Conservation (phyloP, 352 stramenopile species). For the Blastocystis sp. region DNA sequence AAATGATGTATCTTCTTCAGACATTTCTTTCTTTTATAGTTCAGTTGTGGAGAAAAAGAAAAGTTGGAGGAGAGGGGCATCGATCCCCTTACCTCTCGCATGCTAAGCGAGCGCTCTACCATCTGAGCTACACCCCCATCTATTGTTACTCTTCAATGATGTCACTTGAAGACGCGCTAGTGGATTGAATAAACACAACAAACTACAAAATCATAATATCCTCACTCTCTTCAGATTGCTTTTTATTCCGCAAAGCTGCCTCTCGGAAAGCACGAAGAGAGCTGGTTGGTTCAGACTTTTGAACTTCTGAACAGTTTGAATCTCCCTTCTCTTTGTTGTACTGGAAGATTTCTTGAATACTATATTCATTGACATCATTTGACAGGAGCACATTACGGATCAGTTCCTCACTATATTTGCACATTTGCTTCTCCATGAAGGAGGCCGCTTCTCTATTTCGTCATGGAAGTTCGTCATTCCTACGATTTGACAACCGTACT, state of each 20-base stretch:
- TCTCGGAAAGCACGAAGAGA: conserved; percentile 21
- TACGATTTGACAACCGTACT: conserved; percentile 30
- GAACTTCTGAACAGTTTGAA: too few relatives aligned
- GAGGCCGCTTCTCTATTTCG: neutral
- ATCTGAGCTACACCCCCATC: conserved; percentile 55
- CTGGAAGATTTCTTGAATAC: neutral
- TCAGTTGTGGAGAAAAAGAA: neutral
- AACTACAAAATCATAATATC: neutral
- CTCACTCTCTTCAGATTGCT: neutral
- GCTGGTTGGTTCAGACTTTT: neutral
- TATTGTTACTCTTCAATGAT: neutral
- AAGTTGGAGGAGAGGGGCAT: conserved; percentile 51
- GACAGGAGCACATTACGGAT: neutral
- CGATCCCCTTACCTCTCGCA: conserved; percentile 48
- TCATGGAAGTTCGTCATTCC: neutral
- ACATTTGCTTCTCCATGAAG: conserved; percentile 1
- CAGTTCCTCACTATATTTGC: neutral
- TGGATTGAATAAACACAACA: neutral
- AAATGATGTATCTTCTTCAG: conserved; percentile 34
- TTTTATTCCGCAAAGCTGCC: neutral
- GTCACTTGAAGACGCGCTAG: neutral
- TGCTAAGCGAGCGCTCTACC: conserved; percentile 56
- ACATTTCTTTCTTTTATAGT: neutral
- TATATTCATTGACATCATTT: conserved; percentile 23
- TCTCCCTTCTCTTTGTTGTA: neutral